These are phyloP conservation scores for Dothiorella sarmentorum DNA, from an alignment of 2,329 filamentous ascomycete genomes.

Conservation along the genomic window DNA sequence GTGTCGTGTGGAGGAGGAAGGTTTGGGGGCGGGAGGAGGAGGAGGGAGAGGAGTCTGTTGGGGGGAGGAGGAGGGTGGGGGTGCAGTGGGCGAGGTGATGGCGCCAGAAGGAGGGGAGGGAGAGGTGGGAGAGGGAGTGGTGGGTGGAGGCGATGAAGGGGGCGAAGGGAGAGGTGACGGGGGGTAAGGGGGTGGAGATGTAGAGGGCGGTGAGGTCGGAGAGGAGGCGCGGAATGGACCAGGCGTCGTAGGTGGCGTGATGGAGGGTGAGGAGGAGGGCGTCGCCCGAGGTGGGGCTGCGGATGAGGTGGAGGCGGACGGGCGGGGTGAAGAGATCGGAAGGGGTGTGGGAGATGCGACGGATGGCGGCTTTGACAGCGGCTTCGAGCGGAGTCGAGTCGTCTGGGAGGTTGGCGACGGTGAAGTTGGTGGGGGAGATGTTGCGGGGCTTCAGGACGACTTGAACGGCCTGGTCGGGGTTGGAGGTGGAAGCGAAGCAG, in stretches of 20 bases:
- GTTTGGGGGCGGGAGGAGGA: not conserved
- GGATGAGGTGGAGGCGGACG: conserved; percentile 29
- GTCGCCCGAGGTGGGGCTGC: conserved; percentile 27
- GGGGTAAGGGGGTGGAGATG: not conserved
- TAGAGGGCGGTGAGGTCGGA: conserved; percentile 32
- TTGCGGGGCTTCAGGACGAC: conserved; percentile 28
- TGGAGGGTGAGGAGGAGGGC: conserved; percentile 33
- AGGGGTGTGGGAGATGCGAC: conserved; percentile 25
- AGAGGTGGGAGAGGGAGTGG: conserved; percentile 7
- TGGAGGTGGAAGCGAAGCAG: conserved; percentile 30
- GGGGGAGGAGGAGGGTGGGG: not conserved
- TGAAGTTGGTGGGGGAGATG: conserved; percentile 24
- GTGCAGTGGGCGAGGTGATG: not conserved
- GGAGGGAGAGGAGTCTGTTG: not conserved
- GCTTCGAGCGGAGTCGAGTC: conserved; percentile 20
- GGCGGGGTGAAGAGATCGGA: conserved; percentile 34
- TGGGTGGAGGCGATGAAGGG: conserved; percentile 25
- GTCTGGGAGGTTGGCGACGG: conserved; percentile 21
- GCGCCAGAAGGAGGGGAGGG: conserved; percentile 11
- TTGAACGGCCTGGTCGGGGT: conserved; percentile 27
- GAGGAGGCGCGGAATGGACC: conserved; percentile 34
- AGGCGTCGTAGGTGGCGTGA: conserved; percentile 38
- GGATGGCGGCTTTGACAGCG: conserved; percentile 23
- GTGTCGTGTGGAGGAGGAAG: conserved; percentile 27
- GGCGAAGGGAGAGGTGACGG: conserved; percentile 13